A percentile compares a stretch with the other conserved stretches of the same genome.
Conservation (phyloP, 805 yeast species). For the Huiozyma sinensis region DNA sequence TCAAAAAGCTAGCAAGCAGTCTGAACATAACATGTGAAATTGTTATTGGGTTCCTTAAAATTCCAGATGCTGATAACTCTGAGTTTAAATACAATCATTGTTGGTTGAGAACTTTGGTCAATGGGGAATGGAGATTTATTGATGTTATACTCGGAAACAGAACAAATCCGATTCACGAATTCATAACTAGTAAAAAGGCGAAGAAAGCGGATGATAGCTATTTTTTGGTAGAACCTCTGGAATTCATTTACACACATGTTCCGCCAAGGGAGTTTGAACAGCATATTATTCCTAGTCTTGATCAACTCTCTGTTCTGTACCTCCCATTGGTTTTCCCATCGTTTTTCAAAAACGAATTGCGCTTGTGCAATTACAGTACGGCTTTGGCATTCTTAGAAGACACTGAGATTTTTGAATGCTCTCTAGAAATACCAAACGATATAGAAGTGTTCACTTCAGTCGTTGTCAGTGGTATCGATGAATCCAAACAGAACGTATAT, state of each 20-base stretch:
- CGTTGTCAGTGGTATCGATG: conserved; percentile 40
- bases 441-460: conserved; percentile 53
- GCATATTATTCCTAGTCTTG: conserved; percentile 77
- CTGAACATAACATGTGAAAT: conserved; percentile 66
- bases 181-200: conserved; percentile 26
- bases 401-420: conserved; percentile 70
- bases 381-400: conserved; percentile 65
- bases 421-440: conserved; percentile 56
- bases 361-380: conserved; percentile 60
- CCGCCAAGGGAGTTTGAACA: conserved; percentile 74
- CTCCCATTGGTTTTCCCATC: conserved; percentile 84
- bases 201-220: conserved; percentile 41
- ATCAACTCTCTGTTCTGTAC: conserved; percentile 63
- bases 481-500: conserved; percentile 8
- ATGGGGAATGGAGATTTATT: conserved; percentile 69
- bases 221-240: conserved; percentile 68
- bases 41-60: conserved; percentile 73
- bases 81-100: conserved; percentile 59
- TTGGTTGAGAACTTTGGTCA: conserved; percentile 74
- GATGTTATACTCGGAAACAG: conserved; percentile 61
- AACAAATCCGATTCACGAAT: conserved; percentile 40
- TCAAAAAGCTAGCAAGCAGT: conserved; percentile 59
- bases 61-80: conserved; percentile 48
- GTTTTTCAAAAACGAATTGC: conserved; percentile 49
- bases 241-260: conserved; percentile 72